phyloP scores from a whole-genome alignment of 192 early-diverging fungal species.

The Coemansia asiatica region DNA sequence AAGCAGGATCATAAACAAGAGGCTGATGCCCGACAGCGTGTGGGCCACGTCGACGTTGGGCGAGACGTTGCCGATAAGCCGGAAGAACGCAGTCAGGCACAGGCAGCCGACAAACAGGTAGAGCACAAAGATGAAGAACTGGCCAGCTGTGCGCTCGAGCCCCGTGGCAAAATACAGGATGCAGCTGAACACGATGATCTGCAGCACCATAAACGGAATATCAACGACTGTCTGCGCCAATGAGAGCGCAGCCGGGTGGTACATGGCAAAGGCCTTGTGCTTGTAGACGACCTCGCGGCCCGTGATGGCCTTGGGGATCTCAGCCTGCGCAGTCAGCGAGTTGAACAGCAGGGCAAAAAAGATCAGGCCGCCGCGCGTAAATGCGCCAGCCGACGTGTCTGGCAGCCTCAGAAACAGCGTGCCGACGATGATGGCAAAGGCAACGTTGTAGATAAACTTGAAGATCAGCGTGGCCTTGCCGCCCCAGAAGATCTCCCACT shows the following conservation, averaged over 20 bases:
- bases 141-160: constrained; percentile 58
- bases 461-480: constrained; percentile 53
- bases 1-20: constrained; percentile 48
- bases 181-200: constrained; percentile 60
- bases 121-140: constrained; percentile 66
- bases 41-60: constrained; percentile 51
- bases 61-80: constrained; percentile 51
- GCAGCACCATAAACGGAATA: constrained; percentile 56
- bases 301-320: constrained; percentile 67
- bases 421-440: constrained; percentile 73
- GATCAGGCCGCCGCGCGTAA: constrained; percentile 76
- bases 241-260: constrained; percentile 66
- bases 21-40: constrained; percentile 40
- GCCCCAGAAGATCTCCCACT: constrained; percentile 63
- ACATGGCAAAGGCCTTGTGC: constrained; percentile 72
- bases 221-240: constrained; percentile 63
- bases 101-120: constrained; percentile 61
- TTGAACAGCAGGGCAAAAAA: constrained; percentile 75
- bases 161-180: constrained; percentile 70
- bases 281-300: constrained; percentile 76
- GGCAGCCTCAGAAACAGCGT: constrained; percentile 69
- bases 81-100: constrained; percentile 63
- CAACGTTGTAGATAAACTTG: constrained; percentile 57
- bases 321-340: constrained; percentile 66
- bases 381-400: constrained; percentile 61